Evolutionary conservation across 805 yeast genomes (phyloP).

Genomic region (Yarrowia phangngaensis): DNA sequence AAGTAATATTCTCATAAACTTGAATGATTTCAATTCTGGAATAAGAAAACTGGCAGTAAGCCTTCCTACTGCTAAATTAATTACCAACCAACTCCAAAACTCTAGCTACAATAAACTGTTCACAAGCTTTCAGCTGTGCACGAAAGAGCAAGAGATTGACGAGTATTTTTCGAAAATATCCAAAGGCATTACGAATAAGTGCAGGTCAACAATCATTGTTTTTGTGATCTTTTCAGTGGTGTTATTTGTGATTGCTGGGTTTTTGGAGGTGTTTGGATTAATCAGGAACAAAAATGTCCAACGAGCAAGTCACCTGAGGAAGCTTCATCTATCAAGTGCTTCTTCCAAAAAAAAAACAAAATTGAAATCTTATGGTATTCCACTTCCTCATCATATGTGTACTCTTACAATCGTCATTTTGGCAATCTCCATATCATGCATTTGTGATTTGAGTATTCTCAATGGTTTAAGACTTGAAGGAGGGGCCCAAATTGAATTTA

Average conservation of each 20-base stretch:
- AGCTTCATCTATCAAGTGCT: background rate
- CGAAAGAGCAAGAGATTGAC: conserved; percentile 8
- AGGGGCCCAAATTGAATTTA: conserved; percentile 12
- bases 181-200: background rate
- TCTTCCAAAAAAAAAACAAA: background rate
- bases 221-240: conserved; percentile 1
- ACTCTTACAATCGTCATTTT: conserved; percentile 14
- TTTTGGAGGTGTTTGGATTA: conserved; percentile 1
- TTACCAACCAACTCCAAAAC: background rate
- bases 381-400: background rate
- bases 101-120: conserved; percentile 7
- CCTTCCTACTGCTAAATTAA: background rate
- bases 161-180: background rate
- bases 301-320: background rate
- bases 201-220: background rate
- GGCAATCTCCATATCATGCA: conserved; percentile 6
- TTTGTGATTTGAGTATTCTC: background rate
- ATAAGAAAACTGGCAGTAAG: background rate
- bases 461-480: conserved; percentile 3
- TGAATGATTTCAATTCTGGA: conserved; percentile 1
- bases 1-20: background rate
- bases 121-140: background rate
- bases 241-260: background rate
- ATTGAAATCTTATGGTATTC: background rate
- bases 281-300: background rate